A percentile compares a stretch with the other conserved stretches of the same genome.
These are phyloP conservation scores for Jackrogersella multiformis DNA, from an alignment of 495 filamentous ascomycete species.

Conservation along the genomic window DNA sequence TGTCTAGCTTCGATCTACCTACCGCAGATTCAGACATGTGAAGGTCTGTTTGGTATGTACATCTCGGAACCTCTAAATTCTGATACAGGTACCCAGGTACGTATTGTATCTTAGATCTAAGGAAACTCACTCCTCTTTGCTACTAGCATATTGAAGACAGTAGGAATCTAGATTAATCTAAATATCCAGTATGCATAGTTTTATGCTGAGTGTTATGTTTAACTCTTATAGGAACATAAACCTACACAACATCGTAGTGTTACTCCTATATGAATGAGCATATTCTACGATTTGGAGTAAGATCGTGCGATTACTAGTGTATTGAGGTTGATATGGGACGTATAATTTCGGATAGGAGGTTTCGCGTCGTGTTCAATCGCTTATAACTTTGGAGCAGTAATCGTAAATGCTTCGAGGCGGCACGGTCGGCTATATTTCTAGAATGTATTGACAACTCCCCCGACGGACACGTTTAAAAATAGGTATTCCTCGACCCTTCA, in stretches of 20 bases:
- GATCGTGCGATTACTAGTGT: background rate
- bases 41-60: background rate
- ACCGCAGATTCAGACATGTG: background rate
- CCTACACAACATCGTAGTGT: background rate
- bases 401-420: slow-evolving; percentile 19
- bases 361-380: background rate
- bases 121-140: too few species aligned
- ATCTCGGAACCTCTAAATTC: background rate
- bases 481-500: slow-evolving; percentile 11
- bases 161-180: background rate
- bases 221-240: background rate
- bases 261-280: background rate
- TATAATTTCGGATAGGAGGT: slow-evolving; percentile 12
- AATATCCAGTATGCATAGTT: background rate
- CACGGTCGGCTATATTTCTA: slow-evolving; percentile 20
- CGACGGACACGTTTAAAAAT: slow-evolving; percentile 8
- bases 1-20: slow-evolving; percentile 7
- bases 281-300: background rate
- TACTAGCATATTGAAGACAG: background rate
- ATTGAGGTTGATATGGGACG: background rate
- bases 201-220: background rate
- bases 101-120: too few species aligned
- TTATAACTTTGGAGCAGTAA: slow-evolving; percentile 1
- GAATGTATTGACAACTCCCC: slow-evolving; percentile 19
- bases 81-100: too few species aligned